Conservation (phyloP, 1,139 yeast genomes). For the Debaryomyces robertsiae region DNA sequence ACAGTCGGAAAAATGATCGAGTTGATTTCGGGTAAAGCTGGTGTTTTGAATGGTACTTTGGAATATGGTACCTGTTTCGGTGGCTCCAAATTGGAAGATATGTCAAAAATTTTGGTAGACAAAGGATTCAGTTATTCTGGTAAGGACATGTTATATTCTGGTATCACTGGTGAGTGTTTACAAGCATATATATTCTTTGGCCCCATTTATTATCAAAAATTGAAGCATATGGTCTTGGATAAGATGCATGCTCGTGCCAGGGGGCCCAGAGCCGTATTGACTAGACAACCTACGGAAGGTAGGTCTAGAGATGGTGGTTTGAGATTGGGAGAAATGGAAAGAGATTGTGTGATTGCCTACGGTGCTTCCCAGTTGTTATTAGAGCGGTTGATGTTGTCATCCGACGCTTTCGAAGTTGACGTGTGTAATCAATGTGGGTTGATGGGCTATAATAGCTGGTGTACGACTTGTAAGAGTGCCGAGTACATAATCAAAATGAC, state of each 20-base stretch:
- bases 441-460: constrained; percentile 98
- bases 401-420: constrained; percentile 97
- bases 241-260: constrained; percentile 99
- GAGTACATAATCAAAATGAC: constrained; percentile 91
- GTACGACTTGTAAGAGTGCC: constrained; percentile 89
- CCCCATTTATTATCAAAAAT: constrained; percentile 95
- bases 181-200: constrained; percentile 99
- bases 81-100: constrained; percentile 91
- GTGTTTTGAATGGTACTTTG: constrained; percentile 86
- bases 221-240: constrained; percentile 98
- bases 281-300: constrained; percentile 99
- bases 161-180: constrained; percentile 95
- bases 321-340: constrained; percentile 98
- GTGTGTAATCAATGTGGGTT: constrained; percentile 95
- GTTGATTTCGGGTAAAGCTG: constrained; percentile 94
- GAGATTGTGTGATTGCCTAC: constrained; percentile 99
- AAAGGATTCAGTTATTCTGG: constrained; percentile 95
- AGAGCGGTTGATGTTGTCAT: constrained; percentile 94
- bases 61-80: constrained; percentile 99
- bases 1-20: constrained; percentile 99
- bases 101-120: constrained; percentile 90
- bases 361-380: constrained; percentile 95
- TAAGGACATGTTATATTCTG: constrained; percentile 97
- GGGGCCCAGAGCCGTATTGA: constrained; percentile 97
- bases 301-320: constrained; percentile 99